Base-by-base conservation (phyloP, 805 yeast genomes). In the Wickerhamiella occidentalis region DNA sequence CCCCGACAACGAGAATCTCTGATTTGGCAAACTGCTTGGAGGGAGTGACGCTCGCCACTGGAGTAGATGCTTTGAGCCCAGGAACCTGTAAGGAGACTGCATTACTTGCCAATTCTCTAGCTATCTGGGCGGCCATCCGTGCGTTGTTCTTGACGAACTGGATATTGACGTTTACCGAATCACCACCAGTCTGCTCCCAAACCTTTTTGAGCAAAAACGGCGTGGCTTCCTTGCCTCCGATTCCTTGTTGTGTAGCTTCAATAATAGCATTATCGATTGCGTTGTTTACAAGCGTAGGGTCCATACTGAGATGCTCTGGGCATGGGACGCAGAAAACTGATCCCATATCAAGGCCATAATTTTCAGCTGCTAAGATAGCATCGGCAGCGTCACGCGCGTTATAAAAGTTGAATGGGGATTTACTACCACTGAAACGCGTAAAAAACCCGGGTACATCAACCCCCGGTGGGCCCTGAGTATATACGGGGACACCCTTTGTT, bases 401-500 rank as follows among this genome's bases (percentile, higher is more conserved):
- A n/a, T 61, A 56, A 56, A 85, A 79, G 21, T 72, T 69, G 60
- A 76, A 82, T 0, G 94, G 94, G 1, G 92, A 81, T 45, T 55
- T 19, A 3, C 80, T 76, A 1, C 90, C 88, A 1, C 94, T 82
- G 53, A 82, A 84, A 41, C 85, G 67, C 19, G 84, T 74, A 63
- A 81, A 86, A 57, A 86, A 86, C 0, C 95, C 95, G 0, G 96
- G 96, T 19, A 86, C 70, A 30, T 70, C 67, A 2, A 74, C 65
- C 0, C 77, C 77, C 11, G 56, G 56, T 6, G 75, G 75, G 12
- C 80, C 79, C 52, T 64, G 66, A 0, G 95, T 86, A 4, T 81
- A 75, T 7, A 86, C 94, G 57, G 81, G 82, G 0, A 86, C 94
- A 12, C 96, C 96, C 64, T 85, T 87, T 0, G 96, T 86, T 63